Base-by-base conservation (phyloP, 129 eudicot species). In the Gnaphalium uliginosum region DNA sequence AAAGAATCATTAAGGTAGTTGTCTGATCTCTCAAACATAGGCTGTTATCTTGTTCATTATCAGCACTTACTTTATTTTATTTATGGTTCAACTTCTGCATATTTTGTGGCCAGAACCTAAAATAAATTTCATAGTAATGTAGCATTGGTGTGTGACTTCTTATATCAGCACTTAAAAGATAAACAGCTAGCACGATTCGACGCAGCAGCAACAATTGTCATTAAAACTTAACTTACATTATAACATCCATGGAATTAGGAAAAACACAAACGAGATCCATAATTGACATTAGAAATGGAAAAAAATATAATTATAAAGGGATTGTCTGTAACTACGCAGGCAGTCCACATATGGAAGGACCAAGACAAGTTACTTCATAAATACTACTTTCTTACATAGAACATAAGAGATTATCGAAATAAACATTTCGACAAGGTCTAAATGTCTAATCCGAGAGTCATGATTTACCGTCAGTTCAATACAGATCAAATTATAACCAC, bases 261-360 rank as follows among this genome's bases (percentile, higher is more conserved):
- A 54, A 54, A 54, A 56, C n/a, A n/a, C 63, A 22, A 57, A 57
- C 5, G 13, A 21, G 63, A 21, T 57, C 63, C 63, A 57, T 19
- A 57, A 57, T 8, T 19, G 13, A 57, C 62, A 21, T 7, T 57
- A 57, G 9, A 56, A 10, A 56, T 19, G 62, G 62, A 62, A 62
- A 62, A 62, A 1, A 17, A 6, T 61, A 23, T 5, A 24, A 60
- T 4, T 2, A n/a, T 0, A 17, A 6, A 17, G 21, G 25, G 27
- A 8, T 21, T 57, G 29, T 57, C 15, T 57, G 27, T 22, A 39
- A 39, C 46, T 57, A 57, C 25, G 0, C 1, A 27, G 1, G 13
- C 25, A 57, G 63, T 57, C 63, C 63, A 57, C 27, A 57, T 24
- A 21, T 57, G 63, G 25, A 57, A 57, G 27, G 63, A 57, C 63